A percentile compares a stretch with the other conserved stretches of the same genome.
phyloP scores from a whole-genome alignment of 2,329 filamentous ascomycete species.

The Nakataea oryzae region DNA sequence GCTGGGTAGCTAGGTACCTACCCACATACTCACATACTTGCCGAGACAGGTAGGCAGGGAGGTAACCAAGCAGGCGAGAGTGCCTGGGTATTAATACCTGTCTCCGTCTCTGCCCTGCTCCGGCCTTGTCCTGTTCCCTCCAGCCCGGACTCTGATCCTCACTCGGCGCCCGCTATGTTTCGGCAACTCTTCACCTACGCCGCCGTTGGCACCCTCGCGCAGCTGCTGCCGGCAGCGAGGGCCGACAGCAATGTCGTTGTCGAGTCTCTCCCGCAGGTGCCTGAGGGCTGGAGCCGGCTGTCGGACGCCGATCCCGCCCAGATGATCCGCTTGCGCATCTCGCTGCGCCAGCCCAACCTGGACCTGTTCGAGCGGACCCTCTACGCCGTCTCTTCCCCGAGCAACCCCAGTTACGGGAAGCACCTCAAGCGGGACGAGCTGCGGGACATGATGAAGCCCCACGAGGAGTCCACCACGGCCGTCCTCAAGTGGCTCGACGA shows the following conservation, averaged over 20 bases:
- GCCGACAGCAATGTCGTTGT: conserved; percentile 6
- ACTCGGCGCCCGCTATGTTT: no score
- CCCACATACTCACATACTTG: no score
- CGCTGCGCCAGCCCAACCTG: conserved; percentile 15
- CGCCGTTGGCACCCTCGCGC: neutral
- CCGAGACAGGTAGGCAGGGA: no score
- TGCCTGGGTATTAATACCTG: neutral
- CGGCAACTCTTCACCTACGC: neutral
- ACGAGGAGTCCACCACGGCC: conserved; percentile 22
- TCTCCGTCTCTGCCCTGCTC: no score
- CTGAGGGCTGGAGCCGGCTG: conserved; percentile 9
- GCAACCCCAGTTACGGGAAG: conserved; percentile 33
- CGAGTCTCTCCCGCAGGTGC: conserved; percentile 8
- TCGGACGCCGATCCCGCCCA: conserved; percentile 5
- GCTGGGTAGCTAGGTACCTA: no score
- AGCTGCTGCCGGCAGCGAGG: neutral
- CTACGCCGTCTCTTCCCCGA: conserved; percentile 31
- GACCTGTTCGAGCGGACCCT: conserved; percentile 17
- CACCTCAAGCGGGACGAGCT: conserved; percentile 36
- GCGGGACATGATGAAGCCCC: conserved; percentile 35
- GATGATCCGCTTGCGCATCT: conserved; percentile 11
- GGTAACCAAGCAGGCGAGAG: no score
- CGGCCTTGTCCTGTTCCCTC: neutral
- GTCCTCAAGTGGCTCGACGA: conserved; percentile 34
- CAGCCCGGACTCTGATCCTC: neutral